phyloP scores from a whole-genome alignment of 345 rosid genomes.

The Melaleuca alternifolia region DNA sequence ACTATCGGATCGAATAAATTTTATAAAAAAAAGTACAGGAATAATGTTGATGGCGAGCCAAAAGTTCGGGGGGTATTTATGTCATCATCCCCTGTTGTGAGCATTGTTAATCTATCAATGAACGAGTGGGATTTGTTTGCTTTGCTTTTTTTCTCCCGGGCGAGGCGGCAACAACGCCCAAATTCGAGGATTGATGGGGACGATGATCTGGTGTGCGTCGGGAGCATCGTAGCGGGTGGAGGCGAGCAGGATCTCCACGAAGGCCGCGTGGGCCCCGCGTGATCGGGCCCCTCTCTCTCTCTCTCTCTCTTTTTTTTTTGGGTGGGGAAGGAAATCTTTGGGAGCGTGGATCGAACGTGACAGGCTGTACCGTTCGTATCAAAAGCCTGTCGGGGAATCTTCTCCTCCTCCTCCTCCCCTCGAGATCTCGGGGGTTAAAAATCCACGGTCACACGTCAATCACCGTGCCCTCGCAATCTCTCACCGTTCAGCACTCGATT shows the following conservation, averaged over 20 bases:
- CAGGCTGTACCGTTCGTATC: background rate
- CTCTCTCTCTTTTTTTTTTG: too few relatives aligned
- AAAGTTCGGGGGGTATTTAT: accelerated
- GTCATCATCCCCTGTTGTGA: background rate
- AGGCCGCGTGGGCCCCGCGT: background rate
- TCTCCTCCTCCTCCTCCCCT: background rate
- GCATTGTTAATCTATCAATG: background rate
- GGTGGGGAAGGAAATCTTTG: background rate
- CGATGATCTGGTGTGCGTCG: accelerated
- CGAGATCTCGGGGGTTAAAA: background rate
- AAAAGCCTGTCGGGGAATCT: constrained; percentile 6
- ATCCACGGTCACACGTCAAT: background rate
- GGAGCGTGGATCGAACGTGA: background rate
- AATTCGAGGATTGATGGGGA: background rate
- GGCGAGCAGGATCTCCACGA: background rate
- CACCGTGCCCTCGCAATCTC: background rate
- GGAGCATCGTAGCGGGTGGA: background rate
- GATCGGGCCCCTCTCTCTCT: background rate
- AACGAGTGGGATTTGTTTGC: background rate
- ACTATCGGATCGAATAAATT: background rate
- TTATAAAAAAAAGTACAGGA: too few relatives aligned
- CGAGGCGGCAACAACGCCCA: background rate
- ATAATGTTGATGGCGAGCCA: too few relatives aligned
- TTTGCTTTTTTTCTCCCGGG: background rate
- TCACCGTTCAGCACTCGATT: background rate